A percentile compares a stretch with the other conserved stretches of the same genome.
Conservation (phyloP, 192 early-diverging fungal genomes). For the Cetraspora pellucida region DNA sequence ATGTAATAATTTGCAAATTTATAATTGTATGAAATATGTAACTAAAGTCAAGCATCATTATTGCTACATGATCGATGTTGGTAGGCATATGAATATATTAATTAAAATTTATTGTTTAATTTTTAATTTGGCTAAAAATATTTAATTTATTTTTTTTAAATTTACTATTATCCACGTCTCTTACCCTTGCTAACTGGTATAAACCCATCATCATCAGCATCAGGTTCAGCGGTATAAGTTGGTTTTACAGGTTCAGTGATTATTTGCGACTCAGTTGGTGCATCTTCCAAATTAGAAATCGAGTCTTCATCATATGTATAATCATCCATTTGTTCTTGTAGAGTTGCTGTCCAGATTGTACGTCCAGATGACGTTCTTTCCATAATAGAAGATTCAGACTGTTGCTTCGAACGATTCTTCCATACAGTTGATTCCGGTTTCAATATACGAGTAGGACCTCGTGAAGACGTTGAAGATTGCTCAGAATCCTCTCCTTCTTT, state of each 20-base stretch:
- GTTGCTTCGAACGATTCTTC: background rate
- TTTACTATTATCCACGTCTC: background rate
- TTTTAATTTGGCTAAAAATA: too few species aligned
- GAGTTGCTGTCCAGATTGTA: background rate
- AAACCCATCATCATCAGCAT: constrained; percentile 29
- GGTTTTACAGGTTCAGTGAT: background rate
- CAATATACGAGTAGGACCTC: constrained; percentile 8
- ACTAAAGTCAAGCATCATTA: too few species aligned
- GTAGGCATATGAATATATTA: too few species aligned
- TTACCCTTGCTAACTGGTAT: constrained; percentile 13
- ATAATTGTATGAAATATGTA: too few species aligned
- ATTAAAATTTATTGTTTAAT: too few species aligned
- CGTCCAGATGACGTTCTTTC: background rate
- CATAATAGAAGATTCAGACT: background rate
- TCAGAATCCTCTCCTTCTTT: background rate
- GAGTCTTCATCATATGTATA: background rate
- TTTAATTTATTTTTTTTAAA: too few species aligned
- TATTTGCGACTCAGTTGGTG: background rate
- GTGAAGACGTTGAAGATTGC: background rate
- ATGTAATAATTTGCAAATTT: too few species aligned
- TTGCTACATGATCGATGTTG: too few species aligned
- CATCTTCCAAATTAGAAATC: background rate
- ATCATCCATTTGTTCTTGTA: constrained; percentile 11
- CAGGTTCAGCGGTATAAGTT: background rate
- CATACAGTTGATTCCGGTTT: background rate